A percentile compares a stretch with the other conserved stretches of the same genome.
Conservation (phyloP, 768 basidiomycete genomes). For the Mycena belliarum region DNA sequence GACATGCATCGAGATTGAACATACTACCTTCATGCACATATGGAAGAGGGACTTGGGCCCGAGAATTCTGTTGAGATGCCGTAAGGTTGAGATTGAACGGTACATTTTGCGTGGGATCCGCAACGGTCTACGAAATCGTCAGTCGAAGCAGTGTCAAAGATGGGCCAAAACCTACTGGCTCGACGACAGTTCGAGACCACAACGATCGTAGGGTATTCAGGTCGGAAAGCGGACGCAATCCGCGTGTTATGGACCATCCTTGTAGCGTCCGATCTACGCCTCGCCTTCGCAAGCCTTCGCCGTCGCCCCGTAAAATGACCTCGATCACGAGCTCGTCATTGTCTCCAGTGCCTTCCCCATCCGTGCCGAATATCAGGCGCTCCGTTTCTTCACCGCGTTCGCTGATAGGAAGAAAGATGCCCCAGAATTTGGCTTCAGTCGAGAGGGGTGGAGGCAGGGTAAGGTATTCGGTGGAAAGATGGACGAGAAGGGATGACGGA, state of each 20-base stretch:
- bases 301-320: slow-evolving; percentile 49
- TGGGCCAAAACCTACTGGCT: slow-evolving; percentile 30
- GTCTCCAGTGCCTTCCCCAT: slow-evolving; percentile 51
- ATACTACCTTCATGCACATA: slow-evolving; percentile 81
- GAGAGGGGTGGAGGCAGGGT: slow-evolving; percentile 68
- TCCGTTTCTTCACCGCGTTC: slow-evolving; percentile 62
- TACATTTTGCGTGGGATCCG: slow-evolving; percentile 67
- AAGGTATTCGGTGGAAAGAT: slow-evolving; percentile 72
- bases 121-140: slow-evolving; percentile 29
- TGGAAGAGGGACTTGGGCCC: slow-evolving; percentile 84
- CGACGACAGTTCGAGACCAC: slow-evolving; percentile 38
- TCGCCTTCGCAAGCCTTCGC: slow-evolving; percentile 44
- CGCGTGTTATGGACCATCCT: slow-evolving; percentile 51
- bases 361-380: slow-evolving; percentile 57
- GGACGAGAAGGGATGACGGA: slow-evolving; percentile 65
- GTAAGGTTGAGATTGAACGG: slow-evolving; percentile 90
- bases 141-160: not conserved
- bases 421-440: slow-evolving; percentile 75
- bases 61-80: slow-evolving; percentile 73
- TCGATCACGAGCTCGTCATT: slow-evolving; percentile 61
- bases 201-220: slow-evolving; percentile 55
- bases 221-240: slow-evolving; percentile 49
- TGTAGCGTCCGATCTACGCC: slow-evolving; percentile 62
- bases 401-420: slow-evolving; percentile 69
- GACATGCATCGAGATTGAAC: not conserved